Percentiles rank a stretch among this genome's conserved stretches.
These are phyloP conservation scores for Lactarius indigo DNA, from an alignment of 768 basidiomycete species.

Conservation along the genomic window DNA sequence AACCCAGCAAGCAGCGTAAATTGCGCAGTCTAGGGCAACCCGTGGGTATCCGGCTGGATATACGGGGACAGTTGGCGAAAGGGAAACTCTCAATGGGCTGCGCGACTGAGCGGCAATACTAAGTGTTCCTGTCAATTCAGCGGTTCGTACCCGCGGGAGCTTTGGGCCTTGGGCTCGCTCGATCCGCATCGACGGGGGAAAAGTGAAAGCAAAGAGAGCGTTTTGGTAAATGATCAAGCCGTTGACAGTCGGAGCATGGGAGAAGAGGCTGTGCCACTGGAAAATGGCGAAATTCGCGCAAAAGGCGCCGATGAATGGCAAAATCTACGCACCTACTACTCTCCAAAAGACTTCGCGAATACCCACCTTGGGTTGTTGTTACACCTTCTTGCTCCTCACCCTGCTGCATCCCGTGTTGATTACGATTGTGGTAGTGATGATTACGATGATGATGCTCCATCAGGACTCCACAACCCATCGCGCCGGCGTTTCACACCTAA, in stretches of 20 bases:
- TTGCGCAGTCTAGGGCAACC: slow-evolving; percentile 2
- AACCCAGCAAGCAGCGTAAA: slow-evolving; percentile 6
- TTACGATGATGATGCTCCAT: background rate
- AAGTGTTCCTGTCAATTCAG: background rate
- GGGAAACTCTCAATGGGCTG: background rate
- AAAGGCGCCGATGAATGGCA: slow-evolving; percentile 11
- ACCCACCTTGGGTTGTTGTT: background rate
- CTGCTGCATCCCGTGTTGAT: background rate
- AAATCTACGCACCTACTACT: slow-evolving; percentile 16
- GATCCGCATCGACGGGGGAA: slow-evolving; percentile 4
- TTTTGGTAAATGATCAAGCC: background rate
- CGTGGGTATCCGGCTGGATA: background rate
- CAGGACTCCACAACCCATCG: background rate
- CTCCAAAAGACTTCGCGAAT: background rate
- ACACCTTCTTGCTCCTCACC: background rate
- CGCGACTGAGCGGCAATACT: background rate
- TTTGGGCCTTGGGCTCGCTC: background rate
- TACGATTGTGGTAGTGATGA: background rate
- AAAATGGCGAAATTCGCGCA: slow-evolving; percentile 18
- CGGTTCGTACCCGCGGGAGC: background rate
- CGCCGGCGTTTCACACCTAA: background rate
- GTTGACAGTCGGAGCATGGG: background rate
- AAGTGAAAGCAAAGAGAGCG: background rate
- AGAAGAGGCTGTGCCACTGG: background rate
- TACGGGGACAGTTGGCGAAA: background rate